Percentiles rank a stretch among this genome's conserved stretches.
Evolutionary conservation across 176 grass and related monocot species (phyloP).

Genomic region (Eleusine coracana): DNA sequence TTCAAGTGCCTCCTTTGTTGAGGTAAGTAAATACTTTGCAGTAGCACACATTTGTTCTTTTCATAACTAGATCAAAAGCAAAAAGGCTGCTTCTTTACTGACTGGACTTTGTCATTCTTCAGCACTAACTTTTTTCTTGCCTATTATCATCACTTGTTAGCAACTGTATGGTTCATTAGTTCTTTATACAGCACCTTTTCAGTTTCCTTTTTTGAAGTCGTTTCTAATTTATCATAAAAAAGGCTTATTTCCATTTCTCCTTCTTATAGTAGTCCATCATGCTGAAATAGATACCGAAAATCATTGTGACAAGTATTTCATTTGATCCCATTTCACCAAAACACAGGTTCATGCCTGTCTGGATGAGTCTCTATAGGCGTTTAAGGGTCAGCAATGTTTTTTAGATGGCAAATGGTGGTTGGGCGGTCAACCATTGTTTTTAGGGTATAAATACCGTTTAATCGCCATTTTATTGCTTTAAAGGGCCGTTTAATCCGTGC

Average conservation of each 20-base stretch:
- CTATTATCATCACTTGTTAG: neutral
- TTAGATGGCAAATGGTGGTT: neutral
- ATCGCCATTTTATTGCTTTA: no score
- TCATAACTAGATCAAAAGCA: neutral
- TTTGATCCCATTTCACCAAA: neutral
- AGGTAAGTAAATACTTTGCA: constrained; percentile 73
- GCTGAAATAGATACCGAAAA: neutral
- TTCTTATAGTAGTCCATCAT: neutral
- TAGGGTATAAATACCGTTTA: no score
- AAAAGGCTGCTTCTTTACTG: constrained; percentile 16
- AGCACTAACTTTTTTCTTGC: neutral
- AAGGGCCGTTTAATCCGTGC: no score
- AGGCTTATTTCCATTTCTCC: neutral
- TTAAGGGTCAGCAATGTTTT: neutral
- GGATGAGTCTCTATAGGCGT: neutral
- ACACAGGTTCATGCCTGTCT: neutral
- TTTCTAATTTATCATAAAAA: constrained; percentile 15
- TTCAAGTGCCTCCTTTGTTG: constrained; percentile 83
- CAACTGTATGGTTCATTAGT: neutral
- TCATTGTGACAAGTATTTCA: neutral
- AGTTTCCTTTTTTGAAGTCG: constrained; percentile 6
- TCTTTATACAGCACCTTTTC: neutral
- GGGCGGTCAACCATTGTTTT: no score
- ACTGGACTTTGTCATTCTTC: neutral
- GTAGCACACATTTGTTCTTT: neutral